Evolutionary conservation across 345 rosid genomes (phyloP).

Genomic region (Lagerstroemia speciosa): DNA sequence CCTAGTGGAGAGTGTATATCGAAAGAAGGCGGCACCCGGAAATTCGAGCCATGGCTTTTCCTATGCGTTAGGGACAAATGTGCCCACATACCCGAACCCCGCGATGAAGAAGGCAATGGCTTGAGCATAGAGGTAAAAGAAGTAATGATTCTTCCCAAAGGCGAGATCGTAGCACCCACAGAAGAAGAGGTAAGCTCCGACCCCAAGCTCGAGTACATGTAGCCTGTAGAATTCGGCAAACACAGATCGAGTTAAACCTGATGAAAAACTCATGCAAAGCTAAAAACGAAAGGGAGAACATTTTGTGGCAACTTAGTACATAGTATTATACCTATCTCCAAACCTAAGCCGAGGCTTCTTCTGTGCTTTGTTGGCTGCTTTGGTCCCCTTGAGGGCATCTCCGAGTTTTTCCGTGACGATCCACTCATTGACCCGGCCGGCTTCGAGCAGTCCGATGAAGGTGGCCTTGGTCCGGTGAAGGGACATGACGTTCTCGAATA

Average conservation of each 20-base stretch:
- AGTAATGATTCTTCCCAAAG: conserved; percentile 60
- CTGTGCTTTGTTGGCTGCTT: conserved; percentile 35
- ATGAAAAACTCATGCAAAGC: too few relatives aligned
- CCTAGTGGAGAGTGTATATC: neutral
- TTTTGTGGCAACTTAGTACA: neutral
- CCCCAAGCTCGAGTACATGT: conserved; percentile 58
- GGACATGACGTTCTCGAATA: conserved; percentile 96
- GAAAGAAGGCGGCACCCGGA: neutral
- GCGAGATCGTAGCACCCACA: conserved; percentile 60
- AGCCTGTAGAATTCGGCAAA: conserved; percentile 29
- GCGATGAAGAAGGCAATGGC: conserved; percentile 72
- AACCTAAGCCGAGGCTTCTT: conserved; percentile 51
- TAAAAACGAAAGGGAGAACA: too few relatives aligned
- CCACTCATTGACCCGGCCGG: conserved; percentile 92
- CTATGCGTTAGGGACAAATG: conserved; percentile 37
- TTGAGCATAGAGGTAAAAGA: conserved; percentile 59
- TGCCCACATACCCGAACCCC: conserved; percentile 75
- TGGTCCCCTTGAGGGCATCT: conserved; percentile 49
- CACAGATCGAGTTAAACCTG: neutral
- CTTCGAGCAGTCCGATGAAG: conserved; percentile 77
- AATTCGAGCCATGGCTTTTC: neutral
- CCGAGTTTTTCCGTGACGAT: conserved; percentile 94
- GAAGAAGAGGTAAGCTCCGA: conserved; percentile 66
- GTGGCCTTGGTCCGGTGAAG: conserved; percentile 86
- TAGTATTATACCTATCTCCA: conserved; percentile 51